Evolutionary conservation across 805 yeast species (phyloP), one percentile per base, ranked within the genome.

Genomic region (Crinitomyces ghanaensis): DNA sequence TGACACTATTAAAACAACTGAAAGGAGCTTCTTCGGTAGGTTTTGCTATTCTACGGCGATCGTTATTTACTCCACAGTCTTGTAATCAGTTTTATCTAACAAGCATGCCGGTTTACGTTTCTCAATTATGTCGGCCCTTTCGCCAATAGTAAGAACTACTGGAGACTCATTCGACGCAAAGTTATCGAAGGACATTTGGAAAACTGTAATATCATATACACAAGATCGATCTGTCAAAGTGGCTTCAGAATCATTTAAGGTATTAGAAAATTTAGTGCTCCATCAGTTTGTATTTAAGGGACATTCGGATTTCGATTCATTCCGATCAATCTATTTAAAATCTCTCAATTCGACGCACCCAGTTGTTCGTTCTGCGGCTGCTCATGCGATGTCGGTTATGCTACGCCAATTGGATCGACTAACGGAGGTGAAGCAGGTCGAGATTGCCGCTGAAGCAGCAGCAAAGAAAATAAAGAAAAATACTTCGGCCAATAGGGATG

Each of bases 131-230:
- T 19, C 30, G 1, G 22, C 55, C 3, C 32, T 53, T 15, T 35
- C 50, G 13, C 28, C 37, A 6, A 38, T 54, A 13, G 31, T 43
- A n/a, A 27, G 32, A 1, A 31, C 45, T 1, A 30, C 48, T 4
- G 57, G 56, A 12, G 48, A 49, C 8, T 41, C 56, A 1, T 37
- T 54, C 18, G 63, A 59, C 28, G 60, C 50, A 17, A 25, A 45
- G 1, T 41, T 50, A 3, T 36, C 46, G 17, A 52, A 54, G 32
- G 50, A 44, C 20, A 44, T 57, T 3, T 52, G 53, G 51, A 57
- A 55, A 31, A 38, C 35, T 5, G 58, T 57, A 9, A 43, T 45
- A 6, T 19, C 37, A 5, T 42, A 38, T 12, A 24, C 48, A 7
- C 36, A 42, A 4, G 62, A 55, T 29, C 43, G 43, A 28, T 47